Conservation (phyloP, 768 basidiomycete genomes). For the Lactarius vividus region DNA sequence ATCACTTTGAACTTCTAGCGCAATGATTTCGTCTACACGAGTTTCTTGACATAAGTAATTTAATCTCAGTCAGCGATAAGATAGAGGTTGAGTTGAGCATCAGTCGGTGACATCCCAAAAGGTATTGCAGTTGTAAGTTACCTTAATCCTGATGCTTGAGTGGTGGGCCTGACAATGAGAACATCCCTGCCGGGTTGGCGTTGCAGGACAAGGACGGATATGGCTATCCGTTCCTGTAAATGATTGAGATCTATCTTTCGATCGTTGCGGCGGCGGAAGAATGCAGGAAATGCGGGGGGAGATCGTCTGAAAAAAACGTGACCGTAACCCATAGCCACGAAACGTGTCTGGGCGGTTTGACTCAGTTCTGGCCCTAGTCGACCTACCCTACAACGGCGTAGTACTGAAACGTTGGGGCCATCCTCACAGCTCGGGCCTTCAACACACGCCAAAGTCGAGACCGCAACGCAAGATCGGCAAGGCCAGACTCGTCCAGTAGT, state of each 20-base stretch:
- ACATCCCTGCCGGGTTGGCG: neutral
- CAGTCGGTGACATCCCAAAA: neutral
- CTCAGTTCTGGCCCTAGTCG: constrained; percentile 10
- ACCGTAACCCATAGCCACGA: constrained; percentile 6
- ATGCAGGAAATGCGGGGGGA: constrained; percentile 10
- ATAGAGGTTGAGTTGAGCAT: constrained; percentile 1
- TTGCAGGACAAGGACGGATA: constrained; percentile 1
- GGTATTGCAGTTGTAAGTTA: neutral
- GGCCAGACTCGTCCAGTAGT: neutral
- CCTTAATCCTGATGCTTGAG: neutral
- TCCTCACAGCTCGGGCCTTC: neutral
- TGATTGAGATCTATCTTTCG: constrained; percentile 12
- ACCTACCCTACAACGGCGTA: neutral
- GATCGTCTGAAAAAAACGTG: constrained; percentile 18
- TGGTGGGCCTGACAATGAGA: constrained; percentile 4
- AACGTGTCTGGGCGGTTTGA: constrained; percentile 2
- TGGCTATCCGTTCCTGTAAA: neutral
- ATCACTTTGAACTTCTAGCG: neutral
- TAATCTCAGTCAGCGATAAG: constrained; percentile 4
- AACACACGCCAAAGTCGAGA: constrained; percentile 6
- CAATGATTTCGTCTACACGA: constrained; percentile 2
- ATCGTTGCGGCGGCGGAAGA: constrained; percentile 2
- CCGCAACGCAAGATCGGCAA: constrained; percentile 7
- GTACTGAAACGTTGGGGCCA: neutral
- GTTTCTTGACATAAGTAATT: constrained; percentile 10